Conservation (phyloP, 177 flowering plant species). For the Vitis hybrid region DNA sequence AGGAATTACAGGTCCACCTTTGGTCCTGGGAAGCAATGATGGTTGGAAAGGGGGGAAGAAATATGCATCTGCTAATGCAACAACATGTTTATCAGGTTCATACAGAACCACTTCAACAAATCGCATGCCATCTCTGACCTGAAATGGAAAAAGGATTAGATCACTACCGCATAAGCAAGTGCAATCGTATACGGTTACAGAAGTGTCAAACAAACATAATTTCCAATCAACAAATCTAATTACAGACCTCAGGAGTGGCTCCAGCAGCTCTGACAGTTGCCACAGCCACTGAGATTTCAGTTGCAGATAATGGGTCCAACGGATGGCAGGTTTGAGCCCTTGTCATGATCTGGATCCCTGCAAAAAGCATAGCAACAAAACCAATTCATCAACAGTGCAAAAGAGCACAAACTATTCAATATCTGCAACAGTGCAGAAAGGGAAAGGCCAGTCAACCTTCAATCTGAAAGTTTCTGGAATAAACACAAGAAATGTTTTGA, state of each 20-base stretch:
- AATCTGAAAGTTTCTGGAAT: neutral
- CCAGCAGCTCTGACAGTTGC: conserved; percentile 98
- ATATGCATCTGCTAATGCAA: conserved; percentile 98
- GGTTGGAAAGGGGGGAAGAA: conserved; percentile 99
- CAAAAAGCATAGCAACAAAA: conserved; percentile 11
- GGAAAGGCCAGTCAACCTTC: neutral
- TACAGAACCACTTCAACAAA: conserved; percentile 83
- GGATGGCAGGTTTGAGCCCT: conserved; percentile 88
- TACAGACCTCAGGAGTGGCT: conserved; percentile 85
- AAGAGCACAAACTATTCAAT: too few species aligned
- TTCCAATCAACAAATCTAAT: neutral
- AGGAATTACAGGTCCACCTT: conserved; percentile 89
- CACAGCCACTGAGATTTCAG: conserved; percentile 95
- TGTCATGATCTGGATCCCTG: conserved; percentile 54
- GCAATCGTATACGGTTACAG: neutral
- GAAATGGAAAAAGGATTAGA: conserved; percentile 1
- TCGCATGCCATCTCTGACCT: conserved; percentile 99
- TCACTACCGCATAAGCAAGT: neutral
- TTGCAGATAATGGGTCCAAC: conserved; percentile 90
- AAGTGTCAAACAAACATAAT: neutral
- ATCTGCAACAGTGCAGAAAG: neutral
- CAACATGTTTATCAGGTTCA: conserved; percentile 91
- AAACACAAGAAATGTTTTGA: too few species aligned
- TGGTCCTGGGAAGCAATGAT: conserved; percentile 79
- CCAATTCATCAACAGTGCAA: neutral